Percentiles rank a stretch among this genome's conserved stretches.
Evolutionary conservation across 225 moss, liverwort and hornwort genomes (phyloP).

Genomic region (Ulota crispa): DNA sequence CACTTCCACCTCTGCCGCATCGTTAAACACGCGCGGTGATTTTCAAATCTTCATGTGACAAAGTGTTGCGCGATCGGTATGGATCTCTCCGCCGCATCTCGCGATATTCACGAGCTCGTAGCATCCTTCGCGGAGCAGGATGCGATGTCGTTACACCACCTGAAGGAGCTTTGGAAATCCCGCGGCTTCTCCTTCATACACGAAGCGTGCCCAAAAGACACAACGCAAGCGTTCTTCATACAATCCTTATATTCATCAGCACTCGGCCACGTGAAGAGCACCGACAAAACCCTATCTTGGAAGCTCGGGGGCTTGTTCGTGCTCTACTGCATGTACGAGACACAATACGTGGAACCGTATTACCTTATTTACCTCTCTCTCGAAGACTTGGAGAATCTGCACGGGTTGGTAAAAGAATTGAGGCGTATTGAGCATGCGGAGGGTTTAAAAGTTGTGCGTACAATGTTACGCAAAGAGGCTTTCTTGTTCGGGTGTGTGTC

Average conservation of each 20-base stretch:
- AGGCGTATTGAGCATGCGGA: slow-evolving; percentile 39
- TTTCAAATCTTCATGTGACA: too few species aligned
- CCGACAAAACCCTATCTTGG: slow-evolving; percentile 51
- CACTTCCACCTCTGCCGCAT: too few species aligned
- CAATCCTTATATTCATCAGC: slow-evolving; percentile 84
- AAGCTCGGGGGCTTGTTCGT: slow-evolving; percentile 73
- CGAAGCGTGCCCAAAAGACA: slow-evolving; percentile 91
- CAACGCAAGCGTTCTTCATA: slow-evolving; percentile 70
- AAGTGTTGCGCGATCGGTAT: not conserved
- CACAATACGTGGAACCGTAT: slow-evolving; percentile 63
- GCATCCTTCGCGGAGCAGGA: slow-evolving; percentile 41
- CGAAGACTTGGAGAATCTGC: slow-evolving; percentile 74
- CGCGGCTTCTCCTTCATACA: slow-evolving; percentile 91
- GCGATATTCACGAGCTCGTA: slow-evolving; percentile 49
- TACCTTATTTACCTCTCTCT: slow-evolving; percentile 75
- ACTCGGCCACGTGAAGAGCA: slow-evolving; percentile 58
- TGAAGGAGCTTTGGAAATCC: slow-evolving; percentile 73
- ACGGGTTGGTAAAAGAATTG: slow-evolving; percentile 59
- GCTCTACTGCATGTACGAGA: slow-evolving; percentile 77
- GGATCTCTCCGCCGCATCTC: slow-evolving; percentile 57
- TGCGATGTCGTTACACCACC: slow-evolving; percentile 45
- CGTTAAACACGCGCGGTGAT: too few species aligned
- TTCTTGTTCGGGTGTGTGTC: slow-evolving; percentile 90
- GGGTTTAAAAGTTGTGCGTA: slow-evolving; percentile 66
- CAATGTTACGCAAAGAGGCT: slow-evolving; percentile 63